Conservation (phyloP, 768 basidiomycete species). For the Coprinellus micaceus region DNA sequence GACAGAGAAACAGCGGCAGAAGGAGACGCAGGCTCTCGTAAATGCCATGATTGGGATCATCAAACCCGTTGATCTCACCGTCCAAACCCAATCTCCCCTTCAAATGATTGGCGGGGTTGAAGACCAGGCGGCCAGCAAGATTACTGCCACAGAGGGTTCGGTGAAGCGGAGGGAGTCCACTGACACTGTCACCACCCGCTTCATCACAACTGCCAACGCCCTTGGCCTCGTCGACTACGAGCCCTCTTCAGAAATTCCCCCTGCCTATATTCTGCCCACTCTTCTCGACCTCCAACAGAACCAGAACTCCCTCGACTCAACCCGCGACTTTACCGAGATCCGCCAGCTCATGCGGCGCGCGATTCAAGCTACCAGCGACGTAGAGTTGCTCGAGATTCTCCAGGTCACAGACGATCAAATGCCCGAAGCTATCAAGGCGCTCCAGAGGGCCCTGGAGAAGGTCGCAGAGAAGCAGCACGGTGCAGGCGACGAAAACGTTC, state of each 20-base stretch:
- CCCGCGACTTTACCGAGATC: slow-evolving; percentile 52
- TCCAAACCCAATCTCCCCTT: slow-evolving; percentile 4
- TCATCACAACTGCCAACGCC: slow-evolving; percentile 18
- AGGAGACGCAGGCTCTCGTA: slow-evolving; percentile 34
- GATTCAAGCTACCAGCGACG: slow-evolving; percentile 55
- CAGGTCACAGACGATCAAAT: slow-evolving; percentile 65
- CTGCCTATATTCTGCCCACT: slow-evolving; percentile 18
- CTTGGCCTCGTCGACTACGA: slow-evolving; percentile 18
- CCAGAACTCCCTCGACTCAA: slow-evolving; percentile 41
- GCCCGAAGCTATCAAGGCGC: slow-evolving; percentile 77
- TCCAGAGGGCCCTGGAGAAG: slow-evolving; percentile 55
- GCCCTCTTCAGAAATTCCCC: slow-evolving; percentile 1
- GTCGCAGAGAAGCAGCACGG: slow-evolving; percentile 26
- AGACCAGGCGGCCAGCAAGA: not conserved
- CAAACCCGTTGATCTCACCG: slow-evolving; percentile 1
- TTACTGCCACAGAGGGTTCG: not conserved
- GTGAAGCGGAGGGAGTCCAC: slow-evolving; percentile 1
- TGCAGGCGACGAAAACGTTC: not conserved
- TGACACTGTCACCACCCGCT: slow-evolving; percentile 14
- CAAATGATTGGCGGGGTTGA: not conserved
- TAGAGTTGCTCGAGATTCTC: slow-evolving; percentile 58
- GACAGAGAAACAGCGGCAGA: slow-evolving; percentile 28
- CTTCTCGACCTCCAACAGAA: slow-evolving; percentile 21
- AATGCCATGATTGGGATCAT: slow-evolving; percentile 18
- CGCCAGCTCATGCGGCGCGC: slow-evolving; percentile 56